Conservation (phyloP, 2,329 filamentous ascomycete species). For the Teratosphaeria destructans region DNA sequence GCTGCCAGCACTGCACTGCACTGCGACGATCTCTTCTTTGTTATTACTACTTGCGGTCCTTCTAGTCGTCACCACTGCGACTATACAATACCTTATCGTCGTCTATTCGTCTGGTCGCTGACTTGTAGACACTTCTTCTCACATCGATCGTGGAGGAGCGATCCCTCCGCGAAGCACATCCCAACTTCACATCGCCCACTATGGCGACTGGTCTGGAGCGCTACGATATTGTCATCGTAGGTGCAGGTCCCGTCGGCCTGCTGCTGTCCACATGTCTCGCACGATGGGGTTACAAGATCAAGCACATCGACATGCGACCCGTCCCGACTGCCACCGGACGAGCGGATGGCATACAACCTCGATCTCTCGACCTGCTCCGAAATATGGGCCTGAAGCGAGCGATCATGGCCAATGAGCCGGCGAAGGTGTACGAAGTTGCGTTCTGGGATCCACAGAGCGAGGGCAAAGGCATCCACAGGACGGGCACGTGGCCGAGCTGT, state of each 20-base stretch:
- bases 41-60: not conserved
- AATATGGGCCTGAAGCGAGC: constrained; percentile 84
- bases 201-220: constrained; percentile 6
- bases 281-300: constrained; percentile 89
- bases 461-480: constrained; percentile 47
- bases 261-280: constrained; percentile 80
- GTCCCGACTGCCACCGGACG: constrained; percentile 78
- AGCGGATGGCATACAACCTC: constrained; percentile 84
- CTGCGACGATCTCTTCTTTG: not conserved
- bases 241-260: constrained; percentile 79
- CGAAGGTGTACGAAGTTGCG: constrained; percentile 66
- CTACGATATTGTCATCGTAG: constrained; percentile 67
- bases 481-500: constrained; percentile 72
- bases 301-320: constrained; percentile 83
- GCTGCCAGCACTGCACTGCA: not conserved
- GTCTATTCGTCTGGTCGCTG: not conserved
- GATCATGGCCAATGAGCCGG: constrained; percentile 80
- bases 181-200: not conserved
- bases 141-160: not conserved
- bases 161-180: not conserved
- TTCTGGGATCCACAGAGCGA: constrained; percentile 51
- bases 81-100: not conserved
- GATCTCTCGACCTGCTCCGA: constrained; percentile 73
- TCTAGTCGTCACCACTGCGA: not conserved
- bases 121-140: not conserved